Evolutionary conservation across 148 eudicot genomes (phyloP).

Genomic region (Cornus florida): DNA sequence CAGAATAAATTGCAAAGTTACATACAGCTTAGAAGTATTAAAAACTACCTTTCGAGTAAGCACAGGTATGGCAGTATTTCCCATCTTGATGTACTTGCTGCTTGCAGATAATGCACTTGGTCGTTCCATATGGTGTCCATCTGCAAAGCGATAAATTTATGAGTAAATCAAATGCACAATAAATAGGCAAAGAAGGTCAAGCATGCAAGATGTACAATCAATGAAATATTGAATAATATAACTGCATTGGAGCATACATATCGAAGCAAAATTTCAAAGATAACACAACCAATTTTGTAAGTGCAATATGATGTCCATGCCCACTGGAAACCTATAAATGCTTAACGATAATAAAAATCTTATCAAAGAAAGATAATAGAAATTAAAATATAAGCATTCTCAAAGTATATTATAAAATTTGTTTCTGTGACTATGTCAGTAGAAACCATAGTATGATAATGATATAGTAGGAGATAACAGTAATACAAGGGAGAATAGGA

Average conservation of each 20-base stretch:
- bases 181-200: neutral
- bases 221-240: neutral
- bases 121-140: slow-evolving; percentile 91
- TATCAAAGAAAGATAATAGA: neutral
- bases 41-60: slow-evolving; percentile 76
- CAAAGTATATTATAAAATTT: neutral
- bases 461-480: neutral
- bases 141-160: slow-evolving; percentile 38
- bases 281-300: neutral
- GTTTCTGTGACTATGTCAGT: neutral
- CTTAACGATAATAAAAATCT: neutral
- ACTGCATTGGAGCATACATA: neutral
- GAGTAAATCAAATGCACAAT: neutral
- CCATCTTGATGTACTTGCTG: slow-evolving; percentile 99
- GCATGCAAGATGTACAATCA: neutral
- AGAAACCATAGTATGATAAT: neutral
- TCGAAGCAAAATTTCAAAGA: neutral
- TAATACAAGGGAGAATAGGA: neutral
- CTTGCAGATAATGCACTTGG: slow-evolving; percentile 90
- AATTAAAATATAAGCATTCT: neutral
- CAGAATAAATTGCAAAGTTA: neutral
- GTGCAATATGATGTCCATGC: neutral
- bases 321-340: neutral
- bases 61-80: slow-evolving; percentile 94
- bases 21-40: neutral